phyloP scores from a whole-genome alignment of 805 yeast species.

The Myxozyma melibiosi region DNA sequence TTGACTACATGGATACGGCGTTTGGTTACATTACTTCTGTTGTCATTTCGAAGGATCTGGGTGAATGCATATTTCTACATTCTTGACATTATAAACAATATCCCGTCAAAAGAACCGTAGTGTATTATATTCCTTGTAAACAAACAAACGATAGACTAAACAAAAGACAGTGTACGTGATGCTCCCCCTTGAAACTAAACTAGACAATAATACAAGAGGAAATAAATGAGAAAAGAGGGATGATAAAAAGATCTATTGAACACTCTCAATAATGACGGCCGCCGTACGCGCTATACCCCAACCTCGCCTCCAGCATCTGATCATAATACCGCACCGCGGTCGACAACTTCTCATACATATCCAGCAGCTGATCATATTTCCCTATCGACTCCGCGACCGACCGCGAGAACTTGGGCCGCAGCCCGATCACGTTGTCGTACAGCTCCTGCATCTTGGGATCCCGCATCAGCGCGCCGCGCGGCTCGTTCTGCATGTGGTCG shows the following conservation, averaged over 20 bases:
- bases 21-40: not conserved
- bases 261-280: constrained; percentile 4
- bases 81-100: too few species aligned
- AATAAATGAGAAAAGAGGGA: too few species aligned
- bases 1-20: not conserved
- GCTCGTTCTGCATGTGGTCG: constrained; percentile 53
- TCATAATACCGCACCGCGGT: constrained; percentile 78
- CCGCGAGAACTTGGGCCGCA: constrained; percentile 70
- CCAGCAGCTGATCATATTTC: constrained; percentile 62
- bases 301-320: constrained; percentile 58
- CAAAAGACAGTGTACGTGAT: too few species aligned
- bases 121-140: too few species aligned
- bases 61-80: too few species aligned
- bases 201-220: too few species aligned
- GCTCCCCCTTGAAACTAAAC: too few species aligned
- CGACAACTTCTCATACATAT: constrained; percentile 75
- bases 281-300: constrained; percentile 14
- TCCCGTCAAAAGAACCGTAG: too few species aligned
- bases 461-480: constrained; percentile 47
- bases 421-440: constrained; percentile 58
- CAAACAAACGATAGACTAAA: too few species aligned
- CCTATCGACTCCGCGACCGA: constrained; percentile 59
- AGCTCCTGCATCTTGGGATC: constrained; percentile 59
- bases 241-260: too few species aligned
- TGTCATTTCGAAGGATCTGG: not conserved